These are phyloP conservation scores for Wickerhamiella musiphila DNA, from an alignment of 805 yeast genomes.

Conservation along the genomic window DNA sequence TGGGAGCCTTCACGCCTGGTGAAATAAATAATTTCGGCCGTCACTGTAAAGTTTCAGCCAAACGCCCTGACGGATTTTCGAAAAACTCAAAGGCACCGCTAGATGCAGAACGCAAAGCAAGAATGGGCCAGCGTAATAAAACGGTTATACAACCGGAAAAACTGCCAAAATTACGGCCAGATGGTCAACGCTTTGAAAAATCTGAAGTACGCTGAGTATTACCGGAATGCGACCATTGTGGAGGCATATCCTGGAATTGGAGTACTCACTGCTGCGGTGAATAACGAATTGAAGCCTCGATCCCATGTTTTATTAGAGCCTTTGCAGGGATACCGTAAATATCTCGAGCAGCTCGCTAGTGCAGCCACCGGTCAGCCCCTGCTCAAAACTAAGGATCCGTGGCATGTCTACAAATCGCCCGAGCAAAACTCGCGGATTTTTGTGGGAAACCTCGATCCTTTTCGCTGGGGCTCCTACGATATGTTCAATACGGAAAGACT, in stretches of 20 bases:
- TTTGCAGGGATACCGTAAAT: slow-evolving; percentile 20
- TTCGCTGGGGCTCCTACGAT: slow-evolving; percentile 48
- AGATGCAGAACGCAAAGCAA: slow-evolving; percentile 12
- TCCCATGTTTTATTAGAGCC: slow-evolving; percentile 49
- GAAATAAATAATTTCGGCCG: no score
- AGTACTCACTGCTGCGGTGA: slow-evolving; percentile 42
- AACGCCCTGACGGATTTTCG: not conserved
- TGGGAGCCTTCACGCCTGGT: no score
- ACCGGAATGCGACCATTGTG: slow-evolving; percentile 18
- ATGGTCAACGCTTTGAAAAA: slow-evolving; percentile 28
- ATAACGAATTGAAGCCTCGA: slow-evolving; percentile 41
- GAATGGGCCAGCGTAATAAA: slow-evolving; percentile 13
- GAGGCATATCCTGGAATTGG: slow-evolving; percentile 28
- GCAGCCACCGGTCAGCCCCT: not conserved
- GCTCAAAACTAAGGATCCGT: no score
- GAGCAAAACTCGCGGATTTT: slow-evolving; percentile 16
- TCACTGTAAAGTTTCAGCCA: no score
- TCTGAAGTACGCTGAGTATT: slow-evolving; percentile 26
- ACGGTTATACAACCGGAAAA: slow-evolving; percentile 16
- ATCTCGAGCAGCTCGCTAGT: slow-evolving; percentile 9
- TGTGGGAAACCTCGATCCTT: slow-evolving; percentile 34
- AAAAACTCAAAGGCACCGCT: not conserved
- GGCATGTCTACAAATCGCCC: no score
- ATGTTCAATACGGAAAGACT: slow-evolving; percentile 28
- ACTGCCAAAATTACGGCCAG: slow-evolving; percentile 15